These are phyloP conservation scores for Clitocybe nebularis DNA, from an alignment of 1,284 basidiomycete genomes.

Conservation along the genomic window DNA sequence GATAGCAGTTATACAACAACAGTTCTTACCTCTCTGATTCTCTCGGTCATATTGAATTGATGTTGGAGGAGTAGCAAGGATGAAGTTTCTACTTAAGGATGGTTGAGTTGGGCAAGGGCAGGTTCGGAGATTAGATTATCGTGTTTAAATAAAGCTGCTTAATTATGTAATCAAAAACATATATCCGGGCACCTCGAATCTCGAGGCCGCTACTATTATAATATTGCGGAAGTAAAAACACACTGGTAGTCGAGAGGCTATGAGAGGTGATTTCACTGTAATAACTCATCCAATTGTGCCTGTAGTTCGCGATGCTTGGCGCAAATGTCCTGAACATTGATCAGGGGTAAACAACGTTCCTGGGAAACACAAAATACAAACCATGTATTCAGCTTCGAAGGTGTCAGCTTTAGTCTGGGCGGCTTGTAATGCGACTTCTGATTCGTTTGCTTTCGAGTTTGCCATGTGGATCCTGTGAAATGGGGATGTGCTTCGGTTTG, in stretches of 20 bases:
- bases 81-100: constrained; percentile 9
- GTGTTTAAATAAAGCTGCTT: constrained; percentile 16
- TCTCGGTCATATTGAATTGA: constrained; percentile 53
- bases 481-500: neutral
- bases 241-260: too few species aligned
- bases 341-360: neutral
- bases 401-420: constrained; percentile 11
- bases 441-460: constrained; percentile 9
- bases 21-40: constrained; percentile 77
- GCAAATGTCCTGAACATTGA: constrained; percentile 18
- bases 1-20: too few species aligned
- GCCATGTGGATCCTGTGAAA: constrained; percentile 5
- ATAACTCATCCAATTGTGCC: constrained; percentile 19
- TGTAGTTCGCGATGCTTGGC: constrained; percentile 21
- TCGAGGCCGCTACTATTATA: too few species aligned
- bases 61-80: constrained; percentile 4
- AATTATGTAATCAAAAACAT: constrained; percentile 16
- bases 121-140: constrained; percentile 28
- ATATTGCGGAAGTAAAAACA: too few species aligned
- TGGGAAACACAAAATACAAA: constrained; percentile 2
- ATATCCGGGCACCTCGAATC: too few species aligned
- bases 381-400: constrained; percentile 10
- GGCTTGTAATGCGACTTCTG: constrained; percentile 4
- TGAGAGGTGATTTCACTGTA: constrained; percentile 2
- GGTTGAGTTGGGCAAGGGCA: constrained; percentile 21